Percentiles rank a stretch among this genome's conserved stretches.
These are phyloP conservation scores for Polytrichum commune DNA, from an alignment of 225 moss, liverwort and hornwort species.

Conservation along the genomic window DNA sequence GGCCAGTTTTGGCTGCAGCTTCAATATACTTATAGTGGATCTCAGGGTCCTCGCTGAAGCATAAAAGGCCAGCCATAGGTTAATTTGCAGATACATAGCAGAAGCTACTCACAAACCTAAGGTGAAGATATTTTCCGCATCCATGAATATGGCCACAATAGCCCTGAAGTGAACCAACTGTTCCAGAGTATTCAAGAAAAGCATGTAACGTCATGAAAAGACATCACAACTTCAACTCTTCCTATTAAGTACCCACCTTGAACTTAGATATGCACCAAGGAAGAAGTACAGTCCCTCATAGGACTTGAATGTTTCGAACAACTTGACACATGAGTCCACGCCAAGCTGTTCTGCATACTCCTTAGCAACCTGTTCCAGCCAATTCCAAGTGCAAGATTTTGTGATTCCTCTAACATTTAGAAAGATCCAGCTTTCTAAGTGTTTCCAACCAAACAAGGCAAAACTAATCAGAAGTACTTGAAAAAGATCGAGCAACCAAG, in stretches of 20 bases:
- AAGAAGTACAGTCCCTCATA: constrained; percentile 49
- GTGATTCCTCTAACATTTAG: no score
- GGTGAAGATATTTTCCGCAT: not conserved
- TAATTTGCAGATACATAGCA: constrained; percentile 23
- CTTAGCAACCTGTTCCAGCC: constrained; percentile 57
- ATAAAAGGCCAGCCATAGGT: constrained; percentile 3
- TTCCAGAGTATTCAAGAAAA: no score
- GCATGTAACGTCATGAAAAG: no score
- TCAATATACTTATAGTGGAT: constrained; percentile 89
- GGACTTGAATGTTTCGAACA: constrained; percentile 27
- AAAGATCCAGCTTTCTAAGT: no score
- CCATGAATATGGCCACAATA: no score
- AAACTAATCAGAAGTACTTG: no score
- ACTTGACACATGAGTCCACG: constrained; percentile 29
- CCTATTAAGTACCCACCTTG: constrained; percentile 1
- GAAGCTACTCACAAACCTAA: not conserved
- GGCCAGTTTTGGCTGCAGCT: constrained; percentile 80
- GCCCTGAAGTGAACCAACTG: no score
- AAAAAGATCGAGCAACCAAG: no score
- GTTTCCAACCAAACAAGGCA: no score
- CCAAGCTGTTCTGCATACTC: constrained; percentile 75
- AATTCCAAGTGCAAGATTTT: not conserved
- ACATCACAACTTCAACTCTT: no score
- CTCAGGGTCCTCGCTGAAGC: constrained; percentile 73
- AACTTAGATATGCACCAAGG: constrained; percentile 74